Conservation (phyloP, 176 grass and related monocot genomes). For the Dendrocalamus sinicus region DNA sequence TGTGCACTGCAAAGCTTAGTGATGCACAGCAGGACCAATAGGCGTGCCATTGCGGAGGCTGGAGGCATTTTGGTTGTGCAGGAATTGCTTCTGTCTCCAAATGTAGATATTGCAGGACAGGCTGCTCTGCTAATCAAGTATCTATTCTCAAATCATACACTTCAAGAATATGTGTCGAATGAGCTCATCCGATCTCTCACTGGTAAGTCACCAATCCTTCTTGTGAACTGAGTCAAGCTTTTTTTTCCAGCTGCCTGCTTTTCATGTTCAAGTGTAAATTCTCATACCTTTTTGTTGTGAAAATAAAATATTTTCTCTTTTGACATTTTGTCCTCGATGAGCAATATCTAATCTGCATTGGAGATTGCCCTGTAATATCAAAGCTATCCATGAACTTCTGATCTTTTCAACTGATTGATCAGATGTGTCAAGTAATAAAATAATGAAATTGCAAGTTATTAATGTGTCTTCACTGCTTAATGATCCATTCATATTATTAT, state of each 20-base stretch:
- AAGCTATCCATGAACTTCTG: constrained; percentile 20
- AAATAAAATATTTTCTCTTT: constrained; percentile 9
- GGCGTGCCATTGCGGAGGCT: constrained; percentile 84
- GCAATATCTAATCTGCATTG: constrained; percentile 17
- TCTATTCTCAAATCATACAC: constrained; percentile 95
- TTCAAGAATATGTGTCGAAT: constrained; percentile 98
- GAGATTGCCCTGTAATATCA: neutral
- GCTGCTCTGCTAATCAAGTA: constrained; percentile 84
- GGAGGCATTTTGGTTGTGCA: constrained; percentile 94
- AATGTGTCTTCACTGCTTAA: neutral
- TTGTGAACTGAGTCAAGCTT: constrained; percentile 1
- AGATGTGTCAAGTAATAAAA: constrained; percentile 24
- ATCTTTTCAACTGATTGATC: constrained; percentile 16
- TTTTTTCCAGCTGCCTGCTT: constrained; percentile 12
- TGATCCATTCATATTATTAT: constrained; percentile 23
- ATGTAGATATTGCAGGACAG: constrained; percentile 83
- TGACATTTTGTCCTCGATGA: constrained; percentile 14
- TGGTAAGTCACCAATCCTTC: constrained; percentile 52
- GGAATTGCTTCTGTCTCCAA: constrained; percentile 83
- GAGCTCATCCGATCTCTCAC: constrained; percentile 96
- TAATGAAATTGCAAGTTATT: constrained; percentile 12
- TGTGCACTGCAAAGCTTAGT: constrained; percentile 95
- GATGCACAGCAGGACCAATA: constrained; percentile 98
- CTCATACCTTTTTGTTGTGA: constrained; percentile 10
- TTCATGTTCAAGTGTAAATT: constrained; percentile 36